Base-by-base conservation (phyloP, 306 rosid genomes). In the Pterocarpus macrocarpus region DNA sequence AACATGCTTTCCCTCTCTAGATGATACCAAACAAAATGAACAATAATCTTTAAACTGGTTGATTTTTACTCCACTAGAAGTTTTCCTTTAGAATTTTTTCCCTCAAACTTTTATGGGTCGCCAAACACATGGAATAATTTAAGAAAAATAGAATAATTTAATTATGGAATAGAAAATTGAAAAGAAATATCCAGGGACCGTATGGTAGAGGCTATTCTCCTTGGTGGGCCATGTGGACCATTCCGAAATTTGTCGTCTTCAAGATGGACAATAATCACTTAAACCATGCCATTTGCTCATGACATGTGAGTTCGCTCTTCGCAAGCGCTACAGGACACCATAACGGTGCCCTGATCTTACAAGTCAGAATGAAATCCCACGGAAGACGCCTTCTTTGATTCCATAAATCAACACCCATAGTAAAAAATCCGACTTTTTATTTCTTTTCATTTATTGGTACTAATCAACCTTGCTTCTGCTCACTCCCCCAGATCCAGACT, bases 191-290 rank as follows among this genome's bases (percentile, higher is more conserved):
- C 74, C 55, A 28, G 17, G 61, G 49, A 15, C 7, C 75, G 11
- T 22, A 57, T 28, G 76, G 52, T 14, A 47, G 77, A 76, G 32
- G 88, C 72, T 49, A 84, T 76, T 83, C 78, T 79, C 73, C 8
- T 2, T 13, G 58, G 85, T 80, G 86, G 86, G 64, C 77, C 88
- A 81, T 50, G 4, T 64, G 81, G 88, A 61, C 87, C 83, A 74
- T 58, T 22, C 61, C 28, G 16, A 71, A 11, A 38, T 72, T 79
- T 78, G 86, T 84, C 86, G 43, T 75, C 64, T 65, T 78, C 66
- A 79, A 66, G 73, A 43, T 43, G 1, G 47, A 41, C 16, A 78
- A 88, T 89, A 80, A 83, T 79, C 81, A 77, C 70, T 71, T 44
- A n/a, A 71, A 47, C 30, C 43, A 38, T 64, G 49, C 56, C 76